Base-by-base conservation (phyloP, 306 rosid species). In the Vigna reflexopilosa region DNA sequence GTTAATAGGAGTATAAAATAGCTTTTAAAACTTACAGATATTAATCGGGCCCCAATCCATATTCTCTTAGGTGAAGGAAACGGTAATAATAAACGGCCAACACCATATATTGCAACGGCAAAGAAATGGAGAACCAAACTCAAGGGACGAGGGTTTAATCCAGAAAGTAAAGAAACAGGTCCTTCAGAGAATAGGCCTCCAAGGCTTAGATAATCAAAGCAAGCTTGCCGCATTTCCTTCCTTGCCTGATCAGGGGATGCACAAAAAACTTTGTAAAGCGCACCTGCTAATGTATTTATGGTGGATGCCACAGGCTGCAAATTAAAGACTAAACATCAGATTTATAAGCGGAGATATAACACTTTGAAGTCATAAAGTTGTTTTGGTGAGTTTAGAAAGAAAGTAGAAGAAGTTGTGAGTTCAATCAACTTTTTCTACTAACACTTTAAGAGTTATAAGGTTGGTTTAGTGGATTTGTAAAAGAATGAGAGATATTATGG, bases 301-400 rank as follows among this genome's bases (percentile, higher is more conserved):
- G 99, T 95, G 80, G 99, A 88, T 81, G 99, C 98, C 83, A 93
- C 98, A 8, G 99, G 99, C 99, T 95, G 93, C 88, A 84, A 77
- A 67, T 72, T 42, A 26, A 87, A 64, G 26, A 73, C 49, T 55
- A 56, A 56, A 17, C 17, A 54, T 82, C 14, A 70, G 61, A 9
- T 32, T 72, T 49, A 51, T 45, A 32, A 30, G 0, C 4, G 32
- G 32, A 30, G 0, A 30, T 30, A 30, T 30, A 26, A 2, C 28
- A 26, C 28, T 26, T 26, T 26, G 28, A 26, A 26, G 3, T 26
- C 2, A 26, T 26, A 26, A 26, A 26, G 28, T 26, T 26, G 28
- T 3, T 26, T 26, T 26, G 28, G 3, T 2, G 28, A 26, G 28
- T 26, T 26, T 26, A 26, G 28, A 26, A 26, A 26, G 28, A 26